Evolutionary conservation across 2,329 filamentous ascomycete genomes (phyloP).

Genomic region (Colletotrichum spaethianum): DNA sequence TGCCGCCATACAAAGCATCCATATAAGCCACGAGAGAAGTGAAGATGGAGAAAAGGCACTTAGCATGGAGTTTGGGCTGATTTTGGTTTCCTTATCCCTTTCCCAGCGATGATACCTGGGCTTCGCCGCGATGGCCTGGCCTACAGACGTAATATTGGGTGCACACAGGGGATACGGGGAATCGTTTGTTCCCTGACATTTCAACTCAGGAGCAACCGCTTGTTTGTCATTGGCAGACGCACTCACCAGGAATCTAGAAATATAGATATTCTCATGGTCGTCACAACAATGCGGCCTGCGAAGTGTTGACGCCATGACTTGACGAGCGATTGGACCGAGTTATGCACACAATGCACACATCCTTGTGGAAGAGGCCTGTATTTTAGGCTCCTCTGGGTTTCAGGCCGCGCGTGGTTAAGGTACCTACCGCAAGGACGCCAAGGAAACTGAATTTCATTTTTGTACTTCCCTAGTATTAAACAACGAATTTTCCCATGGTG

Average conservation of each 20-base stretch:
- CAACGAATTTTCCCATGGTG: background rate
- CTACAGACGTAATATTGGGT: slow-evolving; percentile 5
- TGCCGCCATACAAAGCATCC: background rate
- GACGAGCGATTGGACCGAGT: background rate
- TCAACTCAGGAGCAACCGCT: background rate
- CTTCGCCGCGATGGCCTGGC: slow-evolving; percentile 6
- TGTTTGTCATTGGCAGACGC: background rate
- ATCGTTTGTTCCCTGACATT: background rate
- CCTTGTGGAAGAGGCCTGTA: background rate
- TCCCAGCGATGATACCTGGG: slow-evolving; percentile 3
- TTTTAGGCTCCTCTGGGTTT: background rate
- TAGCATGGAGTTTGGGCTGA: slow-evolving; percentile 8
- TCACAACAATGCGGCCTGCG: background rate
- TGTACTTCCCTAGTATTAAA: no score
- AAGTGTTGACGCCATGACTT: background rate
- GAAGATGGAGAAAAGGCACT: background rate
- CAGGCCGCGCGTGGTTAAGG: background rate
- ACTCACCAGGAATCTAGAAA: background rate
- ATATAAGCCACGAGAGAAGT: slow-evolving; percentile 1
- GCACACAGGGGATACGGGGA: background rate
- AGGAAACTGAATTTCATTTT: background rate
- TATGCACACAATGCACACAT: background rate
- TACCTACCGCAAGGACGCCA: background rate
- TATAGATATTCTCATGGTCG: no score
- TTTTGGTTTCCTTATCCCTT: slow-evolving; percentile 1